Conservation (phyloP, 768 basidiomycete species). For the Xerocomus brunneocitrinus region DNA sequence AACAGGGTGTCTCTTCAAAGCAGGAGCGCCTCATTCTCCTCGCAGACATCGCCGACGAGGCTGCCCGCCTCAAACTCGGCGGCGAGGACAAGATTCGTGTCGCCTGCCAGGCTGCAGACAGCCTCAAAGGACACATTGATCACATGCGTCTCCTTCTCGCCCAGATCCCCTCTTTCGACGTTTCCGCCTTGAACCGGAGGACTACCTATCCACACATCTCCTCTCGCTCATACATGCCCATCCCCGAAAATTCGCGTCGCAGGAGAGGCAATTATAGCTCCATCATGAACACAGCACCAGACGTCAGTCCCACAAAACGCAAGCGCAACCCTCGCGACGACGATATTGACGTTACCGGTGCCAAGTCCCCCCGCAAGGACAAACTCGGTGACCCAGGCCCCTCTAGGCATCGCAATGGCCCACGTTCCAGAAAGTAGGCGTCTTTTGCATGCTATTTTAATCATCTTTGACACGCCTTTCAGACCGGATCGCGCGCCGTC, state of each 20-base stretch:
- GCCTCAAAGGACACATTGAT: constrained; percentile 59
- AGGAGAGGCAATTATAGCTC: constrained; percentile 54
- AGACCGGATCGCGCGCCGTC: constrained; percentile 65
- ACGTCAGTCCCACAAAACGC: constrained; percentile 62
- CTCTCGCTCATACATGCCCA: constrained; percentile 63
- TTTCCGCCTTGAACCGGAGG: constrained; percentile 49
- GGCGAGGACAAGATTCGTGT: constrained; percentile 98
- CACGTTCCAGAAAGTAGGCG: constrained; percentile 59
- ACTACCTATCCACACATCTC: constrained; percentile 78
- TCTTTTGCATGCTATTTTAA: neutral
- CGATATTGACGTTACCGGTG: constrained; percentile 48
- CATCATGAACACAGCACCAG: constrained; percentile 45
- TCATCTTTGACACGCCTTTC: constrained; percentile 3
- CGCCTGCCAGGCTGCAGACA: constrained; percentile 87
- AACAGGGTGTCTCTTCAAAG: constrained; percentile 51
- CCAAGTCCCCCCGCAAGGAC: constrained; percentile 63
- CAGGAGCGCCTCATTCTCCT: constrained; percentile 83
- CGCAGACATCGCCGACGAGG: constrained; percentile 92
- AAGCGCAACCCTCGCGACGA: constrained; percentile 61
- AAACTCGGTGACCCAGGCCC: constrained; percentile 40
- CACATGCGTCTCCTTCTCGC: constrained; percentile 62
- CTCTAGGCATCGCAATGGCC: constrained; percentile 48
- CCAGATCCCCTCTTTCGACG: constrained; percentile 60
- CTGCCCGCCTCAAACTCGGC: constrained; percentile 83
- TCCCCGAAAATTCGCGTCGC: constrained; percentile 61